Conservation (phyloP, 495 filamentous ascomycete species). For the Hypoxylon rickii region DNA sequence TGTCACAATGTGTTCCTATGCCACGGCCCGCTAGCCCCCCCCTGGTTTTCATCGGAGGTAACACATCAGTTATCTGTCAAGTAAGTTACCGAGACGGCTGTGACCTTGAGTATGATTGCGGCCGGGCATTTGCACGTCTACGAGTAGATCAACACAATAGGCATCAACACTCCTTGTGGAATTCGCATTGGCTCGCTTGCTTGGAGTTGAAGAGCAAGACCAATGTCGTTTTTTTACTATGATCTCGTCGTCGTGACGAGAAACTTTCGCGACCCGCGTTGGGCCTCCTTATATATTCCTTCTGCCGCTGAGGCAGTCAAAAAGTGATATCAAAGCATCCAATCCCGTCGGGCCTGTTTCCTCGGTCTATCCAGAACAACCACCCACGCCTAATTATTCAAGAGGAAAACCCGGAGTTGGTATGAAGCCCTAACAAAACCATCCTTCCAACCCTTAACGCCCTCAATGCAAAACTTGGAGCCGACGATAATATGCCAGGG, state of each 20-base stretch:
- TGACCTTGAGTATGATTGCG: background rate
- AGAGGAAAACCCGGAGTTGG: conserved; percentile 23
- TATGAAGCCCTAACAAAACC: conserved; percentile 14
- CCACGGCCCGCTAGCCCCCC: background rate
- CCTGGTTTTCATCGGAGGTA: background rate
- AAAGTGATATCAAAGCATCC: conserved; percentile 31
- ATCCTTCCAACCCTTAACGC: conserved; percentile 24
- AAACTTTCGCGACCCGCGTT: too few species aligned
- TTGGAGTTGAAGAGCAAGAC: conserved; percentile 10
- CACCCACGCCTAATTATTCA: conserved; percentile 24
- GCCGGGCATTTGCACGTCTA: background rate
- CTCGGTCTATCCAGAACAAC: conserved; percentile 29
- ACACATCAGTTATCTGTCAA: background rate
- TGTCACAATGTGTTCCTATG: background rate
- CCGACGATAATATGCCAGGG: conserved; percentile 24
- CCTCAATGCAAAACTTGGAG: conserved; percentile 22
- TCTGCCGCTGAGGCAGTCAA: background rate
- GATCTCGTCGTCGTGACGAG: too few species aligned
- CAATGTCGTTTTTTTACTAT: background rate
- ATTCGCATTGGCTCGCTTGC: conserved; percentile 17
- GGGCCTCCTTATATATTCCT: conserved; percentile 4
- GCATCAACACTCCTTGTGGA: conserved; percentile 6
- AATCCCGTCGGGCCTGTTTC: conserved; percentile 19
- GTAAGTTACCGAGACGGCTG: background rate
- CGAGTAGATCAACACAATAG: too few species aligned